Conservation (phyloP, 1,139 yeast genomes). For the Diutina scorzettiae region DNA sequence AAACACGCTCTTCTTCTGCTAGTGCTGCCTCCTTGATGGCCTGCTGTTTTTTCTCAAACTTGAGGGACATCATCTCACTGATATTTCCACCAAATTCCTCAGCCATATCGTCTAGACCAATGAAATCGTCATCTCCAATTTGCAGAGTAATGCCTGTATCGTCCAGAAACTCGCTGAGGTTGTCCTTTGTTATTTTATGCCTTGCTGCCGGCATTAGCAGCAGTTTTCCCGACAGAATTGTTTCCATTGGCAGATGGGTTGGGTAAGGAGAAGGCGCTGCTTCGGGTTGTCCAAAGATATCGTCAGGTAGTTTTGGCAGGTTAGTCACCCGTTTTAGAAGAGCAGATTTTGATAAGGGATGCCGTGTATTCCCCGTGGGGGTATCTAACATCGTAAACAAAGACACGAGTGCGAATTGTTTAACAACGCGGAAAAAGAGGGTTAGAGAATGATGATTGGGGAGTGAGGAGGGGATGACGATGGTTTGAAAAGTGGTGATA, state of each 20-base stretch:
- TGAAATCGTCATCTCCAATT: neutral
- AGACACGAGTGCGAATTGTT: too few species aligned
- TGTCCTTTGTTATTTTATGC: neutral
- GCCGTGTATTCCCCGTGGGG: neutral
- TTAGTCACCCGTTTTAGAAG: neutral
- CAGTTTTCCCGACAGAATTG: neutral
- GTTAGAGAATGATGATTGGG: too few species aligned
- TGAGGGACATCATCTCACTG: neutral
- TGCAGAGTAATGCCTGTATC: neutral
- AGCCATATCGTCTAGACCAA: neutral
- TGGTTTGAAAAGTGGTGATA: too few species aligned
- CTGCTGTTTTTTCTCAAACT: neutral
- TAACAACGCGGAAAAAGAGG: too few species aligned
- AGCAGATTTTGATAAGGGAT: neutral
- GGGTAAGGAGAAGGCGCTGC: neutral
- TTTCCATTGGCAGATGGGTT: slow-evolving; percentile 1
- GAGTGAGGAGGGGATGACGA: too few species aligned
- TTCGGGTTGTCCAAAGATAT: slow-evolving; percentile 1
- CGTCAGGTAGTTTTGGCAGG: neutral
- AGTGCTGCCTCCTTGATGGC: neutral
- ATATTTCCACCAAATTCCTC: neutral
- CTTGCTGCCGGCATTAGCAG: neutral
- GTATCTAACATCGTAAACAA: neutral
- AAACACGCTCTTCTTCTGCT: neutral
- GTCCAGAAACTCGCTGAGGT: slow-evolving; percentile 2